Base-by-base conservation (phyloP, 2,329 filamentous ascomycete genomes). In the Hypomyces rosellus region DNA sequence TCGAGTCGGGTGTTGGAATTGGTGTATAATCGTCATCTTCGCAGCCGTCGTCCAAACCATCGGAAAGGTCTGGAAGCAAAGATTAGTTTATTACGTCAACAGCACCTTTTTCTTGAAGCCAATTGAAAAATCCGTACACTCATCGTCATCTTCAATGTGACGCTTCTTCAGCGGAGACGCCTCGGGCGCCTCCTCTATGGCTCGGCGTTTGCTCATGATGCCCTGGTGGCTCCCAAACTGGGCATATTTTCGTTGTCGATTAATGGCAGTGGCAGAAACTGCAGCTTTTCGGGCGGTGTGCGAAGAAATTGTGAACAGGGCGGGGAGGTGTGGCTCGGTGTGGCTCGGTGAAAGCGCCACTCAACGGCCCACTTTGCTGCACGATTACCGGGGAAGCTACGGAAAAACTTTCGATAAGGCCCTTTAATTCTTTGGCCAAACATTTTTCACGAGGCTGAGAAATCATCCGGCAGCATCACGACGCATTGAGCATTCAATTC, bases 171-270 rank as follows among this genome's bases (percentile, higher is more conserved):
- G 47, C 13, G 59, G 55, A 18, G 62, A 64, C 8, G 54, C 55
- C 33, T 52, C 61, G 15, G 54, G 52, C 16, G 54, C 55, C 46
- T 55, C 57, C 39, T 56, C 61, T 6, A 48, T 53, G 45, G 64
- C 63, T 44, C 52, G 56, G 52, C 68, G 61, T 55, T 70, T 70
- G 41, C 54, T 60, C 68, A 70, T 70, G 12, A 11, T 42, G 18
- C 13, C 13, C 36, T 40, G 20, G 4, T 44, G 11, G 20, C 22
- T 12, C 16, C 15, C n/a, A 15, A 14, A 7, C 15, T 20, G 40
- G 13, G 13, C 15, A 38, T 20, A 22, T 25, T 14, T 25, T 44
- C 41, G 37, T 51, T 38, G 51, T 53, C 40, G 48, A 44, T 25
- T 44, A 5, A 5, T 34, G 20, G 5, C 15, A 50, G 46, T 54